Evolutionary conservation across 2,329 filamentous ascomycete species (phyloP), one percentile per base, ranked within the genome.

Genomic region (Verticillium dahliae): DNA sequence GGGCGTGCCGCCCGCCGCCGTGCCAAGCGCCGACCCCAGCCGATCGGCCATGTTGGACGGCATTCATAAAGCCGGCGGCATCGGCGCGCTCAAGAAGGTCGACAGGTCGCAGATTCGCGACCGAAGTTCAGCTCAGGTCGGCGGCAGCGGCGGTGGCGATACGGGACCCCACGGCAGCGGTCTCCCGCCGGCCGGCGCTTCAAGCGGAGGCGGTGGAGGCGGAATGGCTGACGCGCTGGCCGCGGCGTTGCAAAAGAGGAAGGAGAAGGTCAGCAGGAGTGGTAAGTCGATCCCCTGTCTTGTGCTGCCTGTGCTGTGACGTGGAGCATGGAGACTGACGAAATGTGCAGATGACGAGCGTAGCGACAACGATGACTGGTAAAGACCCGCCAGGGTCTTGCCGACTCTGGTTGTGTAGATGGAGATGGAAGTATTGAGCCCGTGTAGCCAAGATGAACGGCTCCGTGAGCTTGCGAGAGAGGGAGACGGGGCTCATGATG

Each of bases 231-330:
- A 90, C 77, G 93, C 92, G 57, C 78, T 97, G 68, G 91, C 91
- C 63, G 89, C 86, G 63, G 90, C 89, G 62, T 76, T 93, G 69
- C 86, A 89, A 71, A 90, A 91, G 78, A 84, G 94, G 74, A 97
- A 97, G 81, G 87, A 92, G 75, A 97, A 96, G 81, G 94, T 97
- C 73, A 91, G 91, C 77, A 89, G 91, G 74, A 96, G 91, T 81
- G 94, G 94, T 97, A 86, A 86, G 91, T 89, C 59, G 59, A 58
- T 58, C 59, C 18, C 41, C 58, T 62, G 65, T 65, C 55, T 62
- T 58, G 56, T 31, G 6, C 13, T 57, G 14, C 27, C 10, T 52
- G 27, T 7, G n/a, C 11, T 31, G 3, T 22, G 54, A 10, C 10
- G 3, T 50, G 5, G 6, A 5, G 31, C 6, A 11, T 27, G 4